phyloP scores from a whole-genome alignment of 2,329 filamentous ascomycete genomes.

The Juglanconis juglandina region DNA sequence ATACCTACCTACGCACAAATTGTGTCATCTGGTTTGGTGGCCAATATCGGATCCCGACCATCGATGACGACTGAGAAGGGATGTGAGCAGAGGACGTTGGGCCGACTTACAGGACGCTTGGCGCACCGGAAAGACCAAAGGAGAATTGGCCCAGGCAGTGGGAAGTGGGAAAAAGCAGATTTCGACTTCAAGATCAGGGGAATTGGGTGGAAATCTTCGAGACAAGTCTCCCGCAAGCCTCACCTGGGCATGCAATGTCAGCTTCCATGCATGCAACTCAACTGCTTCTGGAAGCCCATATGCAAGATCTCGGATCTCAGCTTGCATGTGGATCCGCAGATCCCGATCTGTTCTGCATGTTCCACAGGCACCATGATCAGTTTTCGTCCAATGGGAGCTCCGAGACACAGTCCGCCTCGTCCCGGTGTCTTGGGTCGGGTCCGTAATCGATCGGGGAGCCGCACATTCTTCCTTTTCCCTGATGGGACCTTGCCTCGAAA shows the following conservation, averaged over 20 bases:
- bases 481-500: neutral
- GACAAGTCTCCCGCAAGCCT: too few species aligned
- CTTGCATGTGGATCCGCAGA: neutral
- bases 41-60: too few species aligned
- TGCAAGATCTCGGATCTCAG: slow-evolving; percentile 5
- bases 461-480: neutral
- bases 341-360: slow-evolving; percentile 6
- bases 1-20: neutral
- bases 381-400: slow-evolving; percentile 1
- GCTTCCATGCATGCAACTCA: neutral
- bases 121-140: too few species aligned
- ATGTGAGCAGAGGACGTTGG: too few species aligned
- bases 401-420: neutral
- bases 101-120: too few species aligned
- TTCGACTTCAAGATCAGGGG: neutral
- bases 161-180: too few species aligned
- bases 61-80: too few species aligned
- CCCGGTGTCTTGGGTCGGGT: slow-evolving; percentile 4
- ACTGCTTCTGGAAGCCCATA: neutral
- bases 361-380: neutral
- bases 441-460: neutral
- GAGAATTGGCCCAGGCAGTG: too few species aligned
- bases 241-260: neutral
- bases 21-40: neutral
- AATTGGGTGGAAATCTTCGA: neutral